phyloP scores from a whole-genome alignment of 495 filamentous ascomycete species.

The Geopyxis carbonaria region DNA sequence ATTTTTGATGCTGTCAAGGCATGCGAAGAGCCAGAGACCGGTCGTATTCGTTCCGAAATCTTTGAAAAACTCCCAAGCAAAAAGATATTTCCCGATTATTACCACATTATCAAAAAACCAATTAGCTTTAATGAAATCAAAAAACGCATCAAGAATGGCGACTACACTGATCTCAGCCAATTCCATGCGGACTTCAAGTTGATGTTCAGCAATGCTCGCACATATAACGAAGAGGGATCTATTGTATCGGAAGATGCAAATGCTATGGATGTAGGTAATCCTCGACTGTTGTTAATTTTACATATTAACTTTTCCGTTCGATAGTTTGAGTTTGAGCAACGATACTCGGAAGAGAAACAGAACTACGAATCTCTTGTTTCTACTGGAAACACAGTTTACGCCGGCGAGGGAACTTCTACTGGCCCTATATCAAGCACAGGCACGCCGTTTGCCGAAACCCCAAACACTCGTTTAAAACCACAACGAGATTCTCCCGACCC shows the following conservation, averaged over 20 bases:
- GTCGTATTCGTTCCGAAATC: constrained; percentile 75
- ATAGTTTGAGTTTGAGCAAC: constrained; percentile 17
- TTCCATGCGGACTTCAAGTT: constrained; percentile 67
- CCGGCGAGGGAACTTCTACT: constrained; percentile 19
- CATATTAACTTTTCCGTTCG: constrained; percentile 4
- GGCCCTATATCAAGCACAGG: constrained; percentile 17
- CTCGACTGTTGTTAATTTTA: neutral
- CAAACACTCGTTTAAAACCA: constrained; percentile 22
- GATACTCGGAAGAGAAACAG: constrained; percentile 19
- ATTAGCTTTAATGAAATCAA: constrained; percentile 88
- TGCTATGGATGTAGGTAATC: constrained; percentile 56
- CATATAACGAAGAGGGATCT: constrained; percentile 90
- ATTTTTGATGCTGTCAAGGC: constrained; percentile 65
- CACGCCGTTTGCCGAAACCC: constrained; percentile 15
- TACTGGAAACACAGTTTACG: constrained; percentile 13
- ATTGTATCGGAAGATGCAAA: constrained; percentile 82
- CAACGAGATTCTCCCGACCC: constrained; percentile 1
- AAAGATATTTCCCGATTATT: constrained; percentile 79
- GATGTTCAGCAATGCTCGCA: constrained; percentile 77
- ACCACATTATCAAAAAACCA: constrained; percentile 73
- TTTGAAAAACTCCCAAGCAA: constrained; percentile 86
- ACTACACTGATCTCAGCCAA: constrained; percentile 64
- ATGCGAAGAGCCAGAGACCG: constrained; percentile 39
- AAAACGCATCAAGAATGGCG: constrained; percentile 82
- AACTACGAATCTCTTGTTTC: constrained; percentile 12